phyloP scores from a whole-genome alignment of 1,284 basidiomycete species.

The Trichosporon coremiiforme region DNA sequence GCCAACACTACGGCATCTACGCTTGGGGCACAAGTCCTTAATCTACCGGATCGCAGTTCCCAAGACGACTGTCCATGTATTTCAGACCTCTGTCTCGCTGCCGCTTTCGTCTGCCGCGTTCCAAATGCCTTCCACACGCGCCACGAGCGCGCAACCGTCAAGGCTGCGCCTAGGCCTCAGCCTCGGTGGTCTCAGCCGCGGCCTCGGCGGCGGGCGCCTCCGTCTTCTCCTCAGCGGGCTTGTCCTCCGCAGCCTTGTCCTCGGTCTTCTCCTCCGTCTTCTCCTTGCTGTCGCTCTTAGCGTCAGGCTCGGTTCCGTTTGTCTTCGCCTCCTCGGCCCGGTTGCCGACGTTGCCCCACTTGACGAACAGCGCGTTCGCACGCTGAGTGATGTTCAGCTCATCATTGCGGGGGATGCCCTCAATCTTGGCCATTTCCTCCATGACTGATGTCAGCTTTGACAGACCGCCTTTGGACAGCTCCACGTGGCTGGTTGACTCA shows the following conservation, averaged over 20 bases:
- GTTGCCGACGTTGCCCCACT: slow-evolving; percentile 40
- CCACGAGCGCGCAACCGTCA: background rate
- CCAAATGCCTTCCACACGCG: background rate
- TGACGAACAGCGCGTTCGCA: slow-evolving; percentile 53
- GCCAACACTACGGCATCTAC: slow-evolving; percentile 14
- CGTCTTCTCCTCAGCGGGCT: slow-evolving; percentile 31
- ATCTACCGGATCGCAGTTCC: slow-evolving; percentile 19
- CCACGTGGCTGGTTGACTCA: slow-evolving; percentile 31
- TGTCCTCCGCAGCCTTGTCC: slow-evolving; percentile 27
- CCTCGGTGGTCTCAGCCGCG: slow-evolving; percentile 29
- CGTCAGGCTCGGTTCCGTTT: slow-evolving; percentile 52
- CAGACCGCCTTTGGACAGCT: no score
- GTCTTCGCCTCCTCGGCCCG: slow-evolving; percentile 44
- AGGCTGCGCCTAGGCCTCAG: slow-evolving; percentile 10
- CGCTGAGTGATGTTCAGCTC: slow-evolving; percentile 85
- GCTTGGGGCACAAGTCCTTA: slow-evolving; percentile 13
- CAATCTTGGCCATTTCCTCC: slow-evolving; percentile 81
- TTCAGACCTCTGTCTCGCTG: slow-evolving; percentile 10
- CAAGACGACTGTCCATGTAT: slow-evolving; percentile 19
- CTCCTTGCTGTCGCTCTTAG: slow-evolving; percentile 21
- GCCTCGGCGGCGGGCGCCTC: slow-evolving; percentile 23
- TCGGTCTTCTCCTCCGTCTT: slow-evolving; percentile 63
- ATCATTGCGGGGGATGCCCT: slow-evolving; percentile 74
- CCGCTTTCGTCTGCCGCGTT: background rate
- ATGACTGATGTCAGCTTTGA: slow-evolving; percentile 65